Percentiles rank a stretch among this genome's conserved stretches.
These are phyloP conservation scores for Xenosphaeropsis pyriputrescens DNA, from an alignment of 2,329 filamentous ascomycete species.

Conservation along the genomic window DNA sequence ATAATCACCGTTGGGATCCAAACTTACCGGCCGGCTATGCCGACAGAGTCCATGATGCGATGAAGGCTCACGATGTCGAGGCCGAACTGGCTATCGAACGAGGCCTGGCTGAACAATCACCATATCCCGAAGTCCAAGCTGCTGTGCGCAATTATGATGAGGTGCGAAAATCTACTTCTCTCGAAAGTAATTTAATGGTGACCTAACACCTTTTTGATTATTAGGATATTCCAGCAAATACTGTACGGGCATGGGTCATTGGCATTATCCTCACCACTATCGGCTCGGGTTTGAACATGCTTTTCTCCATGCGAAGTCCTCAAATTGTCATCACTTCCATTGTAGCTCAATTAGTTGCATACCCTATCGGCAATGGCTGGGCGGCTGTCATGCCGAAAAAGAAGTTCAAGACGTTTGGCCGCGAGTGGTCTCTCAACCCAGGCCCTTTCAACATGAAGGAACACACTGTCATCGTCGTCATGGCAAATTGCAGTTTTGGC, in stretches of 20 bases:
- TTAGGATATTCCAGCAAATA: constrained; percentile 43
- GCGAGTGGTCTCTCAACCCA: constrained; percentile 17
- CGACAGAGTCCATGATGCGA: constrained; percentile 4
- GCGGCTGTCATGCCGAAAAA: background rate
- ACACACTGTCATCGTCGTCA: constrained; percentile 33
- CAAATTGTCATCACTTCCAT: constrained; percentile 1
- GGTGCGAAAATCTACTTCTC: no score
- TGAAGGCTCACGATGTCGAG: constrained; percentile 3
- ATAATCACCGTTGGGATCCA: constrained; percentile 1
- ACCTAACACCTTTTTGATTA: no score
- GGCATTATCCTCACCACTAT: constrained; percentile 22
- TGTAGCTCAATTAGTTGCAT: constrained; percentile 2
- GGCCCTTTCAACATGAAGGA: constrained; percentile 19
- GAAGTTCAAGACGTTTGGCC: constrained; percentile 31
- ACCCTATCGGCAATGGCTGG: constrained; percentile 1
- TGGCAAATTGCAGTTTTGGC: constrained; percentile 56
- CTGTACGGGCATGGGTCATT: constrained; percentile 47
- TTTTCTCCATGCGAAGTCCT: constrained; percentile 2
- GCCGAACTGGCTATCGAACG: constrained; percentile 1
- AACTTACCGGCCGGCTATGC: constrained; percentile 7
- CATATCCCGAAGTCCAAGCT: constrained; percentile 40
- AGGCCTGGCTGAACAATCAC: constrained; percentile 26
- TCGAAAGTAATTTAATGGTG: no score
- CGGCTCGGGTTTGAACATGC: constrained; percentile 2
- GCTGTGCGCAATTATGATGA: constrained; percentile 49